These are phyloP conservation scores for Bimuria novae-zelandiae DNA, from an alignment of 2,329 filamentous ascomycete species.

Conservation along the genomic window DNA sequence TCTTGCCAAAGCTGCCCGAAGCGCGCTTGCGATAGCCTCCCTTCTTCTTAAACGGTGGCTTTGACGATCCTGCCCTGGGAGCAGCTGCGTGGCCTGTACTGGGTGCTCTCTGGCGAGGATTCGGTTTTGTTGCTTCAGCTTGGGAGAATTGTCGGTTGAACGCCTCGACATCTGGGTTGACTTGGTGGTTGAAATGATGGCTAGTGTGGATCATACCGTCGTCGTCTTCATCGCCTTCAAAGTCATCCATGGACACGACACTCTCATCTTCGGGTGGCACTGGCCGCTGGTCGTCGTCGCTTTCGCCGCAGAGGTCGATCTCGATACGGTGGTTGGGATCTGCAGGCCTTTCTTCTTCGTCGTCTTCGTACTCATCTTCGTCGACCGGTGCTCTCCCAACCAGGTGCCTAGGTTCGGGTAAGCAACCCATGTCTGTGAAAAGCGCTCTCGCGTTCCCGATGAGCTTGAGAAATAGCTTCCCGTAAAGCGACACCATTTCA, in stretches of 20 bases:
- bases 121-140: conserved; percentile 15
- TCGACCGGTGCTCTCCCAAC: conserved; percentile 18
- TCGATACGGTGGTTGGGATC: conserved; percentile 57
- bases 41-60: conserved; percentile 25
- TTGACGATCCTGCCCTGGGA: conserved; percentile 21
- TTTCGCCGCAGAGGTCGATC: conserved; percentile 49
- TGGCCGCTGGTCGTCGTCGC: conserved; percentile 32
- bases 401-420: conserved; percentile 21
- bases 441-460: conserved; percentile 48
- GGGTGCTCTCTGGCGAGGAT: conserved; percentile 13
- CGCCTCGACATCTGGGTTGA: conserved; percentile 34
- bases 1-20: conserved; percentile 24
- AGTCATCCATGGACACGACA: conserved; percentile 27
- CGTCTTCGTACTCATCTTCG: conserved; percentile 45
- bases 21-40: conserved; percentile 18
- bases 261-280: conserved; percentile 21
- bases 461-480: conserved; percentile 63
- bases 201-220: conserved; percentile 27
- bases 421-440: conserved; percentile 16
- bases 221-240: conserved; percentile 29
- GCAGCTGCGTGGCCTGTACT: conserved; percentile 15
- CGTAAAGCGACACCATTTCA: conserved; percentile 66
- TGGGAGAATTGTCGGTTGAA: conserved; percentile 36
- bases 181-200: conserved; percentile 33
- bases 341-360: conserved; percentile 41